Evolutionary conservation across 257 asterid species (phyloP).

Genomic region (Euphrasia confusa): DNA sequence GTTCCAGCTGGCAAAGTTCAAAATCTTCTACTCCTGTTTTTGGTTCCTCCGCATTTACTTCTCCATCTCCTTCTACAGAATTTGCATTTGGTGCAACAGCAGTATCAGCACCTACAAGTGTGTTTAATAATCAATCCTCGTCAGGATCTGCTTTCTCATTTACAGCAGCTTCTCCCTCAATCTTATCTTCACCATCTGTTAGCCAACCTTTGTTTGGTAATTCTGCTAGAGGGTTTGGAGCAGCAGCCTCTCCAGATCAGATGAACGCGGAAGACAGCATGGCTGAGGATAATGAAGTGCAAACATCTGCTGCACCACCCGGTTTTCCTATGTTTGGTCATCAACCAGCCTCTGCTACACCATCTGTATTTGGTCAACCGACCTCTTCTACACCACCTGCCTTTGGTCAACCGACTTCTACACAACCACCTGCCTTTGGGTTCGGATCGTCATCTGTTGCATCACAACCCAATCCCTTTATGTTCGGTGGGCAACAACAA

Average conservation of each 20-base stretch:
- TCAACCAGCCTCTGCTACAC: no score
- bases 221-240: constrained; percentile 22
- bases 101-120: constrained; percentile 10
- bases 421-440: constrained; percentile 20
- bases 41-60: constrained; percentile 31
- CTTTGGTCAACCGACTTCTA: no score
- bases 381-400: constrained; percentile 38
- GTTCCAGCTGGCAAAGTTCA: constrained; percentile 8
- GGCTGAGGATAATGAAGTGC: constrained; percentile 77
- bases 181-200: constrained; percentile 25
- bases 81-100: constrained; percentile 28
- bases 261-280: constrained; percentile 82
- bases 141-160: constrained; percentile 40
- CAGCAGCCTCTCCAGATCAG: constrained; percentile 42
- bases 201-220: constrained; percentile 34
- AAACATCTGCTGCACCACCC: constrained; percentile 35
- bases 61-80: constrained; percentile 42
- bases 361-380: constrained; percentile 27
- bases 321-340: constrained; percentile 23
- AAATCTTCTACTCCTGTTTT: no score
- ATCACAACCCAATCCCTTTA: constrained; percentile 44
- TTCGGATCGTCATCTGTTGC: constrained; percentile 50
- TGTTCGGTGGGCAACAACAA: constrained; percentile 52
- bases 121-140: no score
- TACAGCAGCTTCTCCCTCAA: constrained; percentile 25